Evolutionary conservation across 148 eudicot species (phyloP).

Genomic region (Camellia japonica): DNA sequence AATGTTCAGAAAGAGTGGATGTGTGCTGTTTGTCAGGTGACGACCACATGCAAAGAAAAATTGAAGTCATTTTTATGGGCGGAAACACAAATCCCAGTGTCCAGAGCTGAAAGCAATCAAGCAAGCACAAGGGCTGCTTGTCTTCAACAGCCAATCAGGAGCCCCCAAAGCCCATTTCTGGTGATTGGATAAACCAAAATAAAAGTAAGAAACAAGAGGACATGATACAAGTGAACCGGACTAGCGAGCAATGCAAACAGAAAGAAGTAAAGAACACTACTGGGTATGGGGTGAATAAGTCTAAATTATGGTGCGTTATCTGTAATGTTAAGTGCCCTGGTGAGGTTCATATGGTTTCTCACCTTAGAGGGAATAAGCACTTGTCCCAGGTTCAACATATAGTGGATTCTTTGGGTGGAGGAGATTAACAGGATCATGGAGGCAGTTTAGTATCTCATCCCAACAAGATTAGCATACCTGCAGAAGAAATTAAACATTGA

Average conservation of each 20-base stretch:
- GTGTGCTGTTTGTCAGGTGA: slow-evolving; percentile 20
- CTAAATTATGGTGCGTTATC: background rate
- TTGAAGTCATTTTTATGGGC: slow-evolving; percentile 22
- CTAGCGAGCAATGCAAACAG: too few relatives aligned
- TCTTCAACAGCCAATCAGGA: background rate
- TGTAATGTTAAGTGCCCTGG: slow-evolving; percentile 6
- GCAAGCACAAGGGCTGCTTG: background rate
- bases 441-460: background rate
- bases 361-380: slow-evolving; percentile 18
- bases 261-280: too few relatives aligned
- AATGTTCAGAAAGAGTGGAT: slow-evolving; percentile 20
- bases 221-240: too few relatives aligned
- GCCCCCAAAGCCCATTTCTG: background rate
- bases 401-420: background rate
- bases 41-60: background rate
- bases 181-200: background rate
- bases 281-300: background rate
- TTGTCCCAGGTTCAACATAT: slow-evolving; percentile 2
- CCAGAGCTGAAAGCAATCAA: slow-evolving; percentile 4
- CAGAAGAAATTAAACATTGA: background rate
- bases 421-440: background rate
- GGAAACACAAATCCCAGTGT: slow-evolving; percentile 16
- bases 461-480: background rate
- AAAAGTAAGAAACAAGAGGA: background rate
- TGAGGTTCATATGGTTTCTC: background rate